Percentiles rank a stretch among this genome's conserved stretches.
phyloP scores from a whole-genome alignment of 1,284 basidiomycete species.

The Trametes sp. region DNA sequence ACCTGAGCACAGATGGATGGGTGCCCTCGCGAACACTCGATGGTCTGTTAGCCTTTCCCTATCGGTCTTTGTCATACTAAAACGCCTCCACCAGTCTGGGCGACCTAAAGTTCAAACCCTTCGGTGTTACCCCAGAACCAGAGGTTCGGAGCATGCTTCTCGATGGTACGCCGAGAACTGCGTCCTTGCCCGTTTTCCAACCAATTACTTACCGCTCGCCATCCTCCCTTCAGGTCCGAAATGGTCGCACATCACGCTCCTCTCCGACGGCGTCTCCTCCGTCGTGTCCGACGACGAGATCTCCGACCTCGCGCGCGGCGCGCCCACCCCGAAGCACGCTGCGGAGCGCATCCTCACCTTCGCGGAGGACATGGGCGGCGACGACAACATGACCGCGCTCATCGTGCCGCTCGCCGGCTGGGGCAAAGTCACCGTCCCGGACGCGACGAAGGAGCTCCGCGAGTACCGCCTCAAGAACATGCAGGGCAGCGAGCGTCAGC shows the following conservation, averaged over 20 bases:
- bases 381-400: slow-evolving; percentile 92
- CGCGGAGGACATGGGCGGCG: slow-evolving; percentile 89
- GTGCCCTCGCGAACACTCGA: slow-evolving; percentile 92
- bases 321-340: slow-evolving; percentile 78
- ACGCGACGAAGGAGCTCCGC: slow-evolving; percentile 82
- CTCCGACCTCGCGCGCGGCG: slow-evolving; percentile 84
- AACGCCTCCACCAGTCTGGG: slow-evolving; percentile 68
- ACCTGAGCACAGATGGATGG: slow-evolving; percentile 82
- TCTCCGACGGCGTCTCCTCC: slow-evolving; percentile 93
- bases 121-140: slow-evolving; percentile 95
- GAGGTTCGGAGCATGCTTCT: slow-evolving; percentile 87
- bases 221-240: slow-evolving; percentile 63
- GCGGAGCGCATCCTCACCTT: slow-evolving; percentile 87
- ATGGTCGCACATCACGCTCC: slow-evolving; percentile 82
- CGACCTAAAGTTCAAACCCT: slow-evolving; percentile 89
- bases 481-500: slow-evolving; percentile 74
- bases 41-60: slow-evolving; percentile 55
- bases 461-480: slow-evolving; percentile 82
- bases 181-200: too few species aligned
- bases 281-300: slow-evolving; percentile 95
- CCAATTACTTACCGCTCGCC: too few species aligned
- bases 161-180: slow-evolving; percentile 69
- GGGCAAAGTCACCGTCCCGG: slow-evolving; percentile 82
- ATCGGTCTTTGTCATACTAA: slow-evolving; percentile 21
- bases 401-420: slow-evolving; percentile 95